Evolutionary conservation across 805 yeast species (phyloP), one percentile per base, ranked within the genome.

Genomic region (Maudiozyma pseudohumilis): DNA sequence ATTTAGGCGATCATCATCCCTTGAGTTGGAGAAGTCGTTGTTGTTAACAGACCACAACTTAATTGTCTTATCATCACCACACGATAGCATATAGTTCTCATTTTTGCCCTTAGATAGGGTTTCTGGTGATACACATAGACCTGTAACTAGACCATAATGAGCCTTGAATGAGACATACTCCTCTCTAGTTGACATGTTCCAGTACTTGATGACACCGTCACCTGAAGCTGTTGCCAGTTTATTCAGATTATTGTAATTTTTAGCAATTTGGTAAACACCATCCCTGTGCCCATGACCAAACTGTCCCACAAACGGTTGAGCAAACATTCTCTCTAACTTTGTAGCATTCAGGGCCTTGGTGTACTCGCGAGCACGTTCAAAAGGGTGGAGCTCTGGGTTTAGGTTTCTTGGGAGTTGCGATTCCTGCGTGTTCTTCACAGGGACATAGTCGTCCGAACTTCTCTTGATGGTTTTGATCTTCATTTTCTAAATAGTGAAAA

Each of bases 291-390:
- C 98, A 43, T 75, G 72, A 3, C 99, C 99, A 26, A 92, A 63
- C 56, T 92, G 97, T 1, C 95, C 96, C 16, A 94, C 70, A 60
- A 92, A 92, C 2, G 99, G 99, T 55, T 88, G 88, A 0, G 99
- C 97, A 71, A 92, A 92, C 83, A 92, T 80, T 48, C 96, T 72
- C 56, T 89, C 97, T 64, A 92, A 60, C 57, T 92, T 92, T 12
- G 97, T 88, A 20, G 98, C 97, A 40, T 85, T 89, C 37, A 92
- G 63, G 0, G 97, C 97, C 47, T 88, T 75, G 15, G 96, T 84
- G 54, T 92, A 92, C 61, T 92, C 98, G 55, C 98, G 72, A 5
- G 97, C 96, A 49, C 97, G 70, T 63, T 92, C 97, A 53, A 92
- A 89, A 0, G 96, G 98, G 64, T 92, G 99, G 34, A 92, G 67